A percentile compares a stretch with the other conserved stretches of the same genome.
Conservation (phyloP, 2,329 filamentous ascomycete species). For the Exophiala spinifera region DNA sequence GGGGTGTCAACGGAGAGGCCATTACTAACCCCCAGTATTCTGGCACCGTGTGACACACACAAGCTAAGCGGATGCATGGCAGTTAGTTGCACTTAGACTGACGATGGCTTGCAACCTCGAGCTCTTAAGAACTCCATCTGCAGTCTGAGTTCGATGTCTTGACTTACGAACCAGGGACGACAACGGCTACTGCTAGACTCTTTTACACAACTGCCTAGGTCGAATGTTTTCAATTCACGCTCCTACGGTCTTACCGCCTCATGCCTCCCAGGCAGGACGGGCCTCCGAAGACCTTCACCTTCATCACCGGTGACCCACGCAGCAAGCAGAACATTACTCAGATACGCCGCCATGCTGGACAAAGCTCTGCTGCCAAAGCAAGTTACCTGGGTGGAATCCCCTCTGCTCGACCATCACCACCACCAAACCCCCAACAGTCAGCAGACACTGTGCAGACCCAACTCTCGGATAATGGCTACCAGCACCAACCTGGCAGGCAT, state of each 20-base stretch:
- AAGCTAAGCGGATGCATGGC: neutral
- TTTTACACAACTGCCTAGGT: neutral
- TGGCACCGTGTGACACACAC: too few relatives aligned
- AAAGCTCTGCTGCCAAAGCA: constrained; percentile 11
- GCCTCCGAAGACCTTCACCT: constrained; percentile 15
- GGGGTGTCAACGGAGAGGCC: neutral
- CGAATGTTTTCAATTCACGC: constrained; percentile 8
- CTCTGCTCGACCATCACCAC: neutral
- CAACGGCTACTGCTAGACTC: neutral
- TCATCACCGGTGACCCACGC: constrained; percentile 18
- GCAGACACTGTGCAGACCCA: neutral
- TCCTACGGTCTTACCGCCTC: constrained; percentile 14
- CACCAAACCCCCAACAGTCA: neutral
- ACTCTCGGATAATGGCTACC: neutral
- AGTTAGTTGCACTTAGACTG: too few relatives aligned
- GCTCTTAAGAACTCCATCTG: too few relatives aligned
- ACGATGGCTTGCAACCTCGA: too few relatives aligned
- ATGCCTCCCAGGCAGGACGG: constrained; percentile 21
- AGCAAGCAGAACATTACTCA: constrained; percentile 20
- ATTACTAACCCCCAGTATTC: neutral
- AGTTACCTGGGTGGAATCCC: neutral
- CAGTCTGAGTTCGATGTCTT: too few relatives aligned
- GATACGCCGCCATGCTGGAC: constrained; percentile 21
- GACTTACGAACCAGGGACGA: neutral
- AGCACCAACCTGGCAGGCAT: neutral